Evolutionary conservation across 2,329 filamentous ascomycete genomes (phyloP).

Genomic region (Stachybotrys elegans): DNA sequence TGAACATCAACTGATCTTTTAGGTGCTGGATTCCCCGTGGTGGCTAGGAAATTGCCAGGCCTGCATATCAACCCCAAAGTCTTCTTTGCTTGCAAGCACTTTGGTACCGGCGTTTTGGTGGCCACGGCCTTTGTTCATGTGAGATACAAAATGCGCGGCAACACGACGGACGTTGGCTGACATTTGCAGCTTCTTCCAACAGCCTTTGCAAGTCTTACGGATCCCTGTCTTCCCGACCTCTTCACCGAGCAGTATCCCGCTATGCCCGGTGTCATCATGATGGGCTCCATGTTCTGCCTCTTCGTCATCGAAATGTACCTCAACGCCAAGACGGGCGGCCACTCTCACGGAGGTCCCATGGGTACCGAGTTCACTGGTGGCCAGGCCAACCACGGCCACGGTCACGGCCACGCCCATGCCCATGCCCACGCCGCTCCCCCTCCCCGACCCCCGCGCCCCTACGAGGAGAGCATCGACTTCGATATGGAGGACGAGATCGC

Average conservation of each 20-base stretch:
- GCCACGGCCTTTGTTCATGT: conserved; percentile 71
- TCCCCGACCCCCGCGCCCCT: not conserved
- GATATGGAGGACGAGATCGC: conserved; percentile 13
- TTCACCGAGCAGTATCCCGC: conserved; percentile 57
- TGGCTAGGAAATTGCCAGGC: conserved; percentile 51
- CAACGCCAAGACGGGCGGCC: conserved; percentile 53
- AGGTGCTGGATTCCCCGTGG: conserved; percentile 47
- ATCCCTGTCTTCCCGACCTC: conserved; percentile 53
- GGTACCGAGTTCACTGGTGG: conserved; percentile 28
- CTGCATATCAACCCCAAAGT: conserved; percentile 51
- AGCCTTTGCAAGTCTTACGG: conserved; percentile 47
- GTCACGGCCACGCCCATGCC: no score
- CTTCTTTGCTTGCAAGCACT: conserved; percentile 61
- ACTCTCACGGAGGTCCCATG: conserved; percentile 52
- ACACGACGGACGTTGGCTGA: conserved; percentile 1
- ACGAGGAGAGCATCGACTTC: not conserved
- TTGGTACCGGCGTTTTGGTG: conserved; percentile 66
- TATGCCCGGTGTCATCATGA: conserved; percentile 61
- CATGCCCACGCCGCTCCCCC: not conserved
- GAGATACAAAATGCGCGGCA: conserved; percentile 14
- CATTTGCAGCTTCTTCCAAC: conserved; percentile 47
- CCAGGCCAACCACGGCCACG: no score
- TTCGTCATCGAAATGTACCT: conserved; percentile 61
- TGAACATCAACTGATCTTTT: not conserved
- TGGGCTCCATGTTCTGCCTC: conserved; percentile 54